Evolutionary conservation across 2,329 filamentous ascomycete genomes (phyloP).

Genomic region (Neocucurbitaria cava): DNA sequence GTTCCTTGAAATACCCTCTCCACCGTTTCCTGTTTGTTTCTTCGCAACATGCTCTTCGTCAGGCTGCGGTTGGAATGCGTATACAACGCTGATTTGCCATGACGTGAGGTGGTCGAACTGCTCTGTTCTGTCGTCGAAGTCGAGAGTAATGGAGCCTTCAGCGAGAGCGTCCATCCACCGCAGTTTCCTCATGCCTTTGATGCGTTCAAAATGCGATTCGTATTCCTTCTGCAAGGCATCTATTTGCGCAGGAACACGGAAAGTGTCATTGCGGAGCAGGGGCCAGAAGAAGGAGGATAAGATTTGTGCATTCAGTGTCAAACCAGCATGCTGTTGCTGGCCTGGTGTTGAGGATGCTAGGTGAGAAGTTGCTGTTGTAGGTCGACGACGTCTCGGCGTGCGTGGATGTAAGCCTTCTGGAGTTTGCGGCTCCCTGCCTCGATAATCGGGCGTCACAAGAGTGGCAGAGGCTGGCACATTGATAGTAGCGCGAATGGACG

Average conservation of each 20-base stretch:
- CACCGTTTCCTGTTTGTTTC: conserved; percentile 19
- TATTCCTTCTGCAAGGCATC: conserved; percentile 71
- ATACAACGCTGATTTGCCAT: conserved; percentile 87
- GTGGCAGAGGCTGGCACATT: conserved; percentile 9
- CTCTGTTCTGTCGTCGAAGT: conserved; percentile 80
- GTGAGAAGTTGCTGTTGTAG: conserved; percentile 16
- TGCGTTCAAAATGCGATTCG: conserved; percentile 74
- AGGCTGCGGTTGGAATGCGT: conserved; percentile 71
- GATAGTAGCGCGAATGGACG: conserved; percentile 48
- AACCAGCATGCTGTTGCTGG: conserved; percentile 40
- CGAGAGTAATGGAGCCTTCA: conserved; percentile 78
- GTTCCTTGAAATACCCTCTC: conserved; percentile 47
- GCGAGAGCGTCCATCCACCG: conserved; percentile 88
- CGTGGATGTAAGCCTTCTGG: conserved; percentile 28
- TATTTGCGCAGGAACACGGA: conserved; percentile 68
- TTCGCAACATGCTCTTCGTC: conserved; percentile 35
- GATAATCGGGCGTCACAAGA: conserved; percentile 27
- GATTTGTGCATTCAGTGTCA: conserved; percentile 76
- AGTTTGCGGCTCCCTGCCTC: conserved; percentile 21
- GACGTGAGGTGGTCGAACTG: conserved; percentile 77
- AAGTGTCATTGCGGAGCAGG: conserved; percentile 72
- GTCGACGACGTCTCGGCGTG: conserved; percentile 35
- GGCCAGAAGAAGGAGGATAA: conserved; percentile 96
- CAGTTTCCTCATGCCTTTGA: conserved; percentile 85
- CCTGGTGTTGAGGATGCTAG: conserved; percentile 19